Evolutionary conservation across 2,329 filamentous ascomycete genomes (phyloP).

Genomic region (Trichoderma semiorbis): DNA sequence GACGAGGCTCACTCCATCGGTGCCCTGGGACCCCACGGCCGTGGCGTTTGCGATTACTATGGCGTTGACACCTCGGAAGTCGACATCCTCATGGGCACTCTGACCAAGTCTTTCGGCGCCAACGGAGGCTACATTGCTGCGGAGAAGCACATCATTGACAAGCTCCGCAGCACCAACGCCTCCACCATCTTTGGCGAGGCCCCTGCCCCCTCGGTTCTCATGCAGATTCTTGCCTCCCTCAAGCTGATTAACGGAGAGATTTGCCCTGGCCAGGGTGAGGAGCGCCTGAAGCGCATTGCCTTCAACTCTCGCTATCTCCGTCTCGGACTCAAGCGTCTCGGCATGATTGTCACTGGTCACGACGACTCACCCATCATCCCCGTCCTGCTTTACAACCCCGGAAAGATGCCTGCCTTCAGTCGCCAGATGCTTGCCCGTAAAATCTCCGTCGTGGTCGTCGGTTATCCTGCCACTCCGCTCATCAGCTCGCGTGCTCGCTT

Average conservation of each 20-base stretch:
- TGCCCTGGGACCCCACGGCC: conserved; percentile 80
- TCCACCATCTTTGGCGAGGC: conserved; percentile 85
- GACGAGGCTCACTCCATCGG: conserved; percentile 97
- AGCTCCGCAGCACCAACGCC: conserved; percentile 80
- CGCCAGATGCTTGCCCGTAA: conserved; percentile 98
- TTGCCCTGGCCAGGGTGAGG: conserved; percentile 85
- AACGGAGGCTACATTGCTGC: conserved; percentile 95
- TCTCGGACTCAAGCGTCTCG: conserved; percentile 91
- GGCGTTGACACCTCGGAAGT: conserved; percentile 82
- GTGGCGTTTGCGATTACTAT: conserved; percentile 97
- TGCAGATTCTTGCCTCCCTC: conserved; percentile 84
- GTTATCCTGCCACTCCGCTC: conserved; percentile 92
- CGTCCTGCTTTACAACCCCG: conserved; percentile 92
- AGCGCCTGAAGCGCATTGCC: conserved; percentile 89
- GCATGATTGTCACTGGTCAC: conserved; percentile 94
- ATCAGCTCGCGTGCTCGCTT: conserved; percentile 94
- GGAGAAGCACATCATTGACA: conserved; percentile 87
- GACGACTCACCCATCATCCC: conserved; percentile 98
- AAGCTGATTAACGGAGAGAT: conserved; percentile 87
- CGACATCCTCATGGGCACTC: conserved; percentile 95
- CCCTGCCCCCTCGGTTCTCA: conserved; percentile 80
- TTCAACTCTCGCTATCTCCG: conserved; percentile 99
- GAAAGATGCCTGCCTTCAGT: conserved; percentile 96
- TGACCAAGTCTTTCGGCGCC: conserved; percentile 97
- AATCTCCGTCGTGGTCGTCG: conserved; percentile 95